Percentiles rank a stretch among this genome's conserved stretches.
Conservation (phyloP, 768 basidiomycete species). For the Leccinum imitatum region DNA sequence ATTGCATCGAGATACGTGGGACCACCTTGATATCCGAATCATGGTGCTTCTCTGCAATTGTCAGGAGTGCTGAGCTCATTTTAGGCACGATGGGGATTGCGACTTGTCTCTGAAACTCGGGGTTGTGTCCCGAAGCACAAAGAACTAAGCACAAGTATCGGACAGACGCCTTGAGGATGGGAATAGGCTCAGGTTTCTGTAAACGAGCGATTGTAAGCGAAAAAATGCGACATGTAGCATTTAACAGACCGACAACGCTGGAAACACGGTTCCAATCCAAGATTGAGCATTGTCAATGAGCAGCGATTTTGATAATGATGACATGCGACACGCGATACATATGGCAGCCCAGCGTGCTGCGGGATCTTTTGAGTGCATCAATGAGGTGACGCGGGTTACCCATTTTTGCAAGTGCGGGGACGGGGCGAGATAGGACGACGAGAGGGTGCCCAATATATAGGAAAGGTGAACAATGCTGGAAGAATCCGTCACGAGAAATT, state of each 20-base stretch:
- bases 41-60: constrained; percentile 50
- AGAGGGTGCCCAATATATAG: constrained; percentile 56
- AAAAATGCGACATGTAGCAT: constrained; percentile 17
- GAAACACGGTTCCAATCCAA: constrained; percentile 67
- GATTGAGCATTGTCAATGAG: constrained; percentile 71
- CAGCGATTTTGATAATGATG: constrained; percentile 51
- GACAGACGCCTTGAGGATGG: constrained; percentile 62
- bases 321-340: constrained; percentile 68
- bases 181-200: constrained; percentile 68
- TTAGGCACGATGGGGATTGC: constrained; percentile 71
- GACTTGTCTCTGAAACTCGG: constrained; percentile 82
- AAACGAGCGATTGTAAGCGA: constrained; percentile 15
- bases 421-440: constrained; percentile 49
- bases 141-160: constrained; percentile 64
- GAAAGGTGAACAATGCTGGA: constrained; percentile 59
- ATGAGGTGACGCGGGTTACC: constrained; percentile 67
- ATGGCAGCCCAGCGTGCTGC: constrained; percentile 80
- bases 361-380: constrained; percentile 76
- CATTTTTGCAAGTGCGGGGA: constrained; percentile 75
- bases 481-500: constrained; percentile 67
- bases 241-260: constrained; percentile 66
- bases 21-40: constrained; percentile 57
- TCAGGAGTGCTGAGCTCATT: constrained; percentile 58
- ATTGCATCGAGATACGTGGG: constrained; percentile 1
- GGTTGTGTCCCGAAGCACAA: constrained; percentile 52